These are phyloP conservation scores for Mortierella sp. DNA, from an alignment of 371 early-diverging fungal species.

Conservation along the genomic window DNA sequence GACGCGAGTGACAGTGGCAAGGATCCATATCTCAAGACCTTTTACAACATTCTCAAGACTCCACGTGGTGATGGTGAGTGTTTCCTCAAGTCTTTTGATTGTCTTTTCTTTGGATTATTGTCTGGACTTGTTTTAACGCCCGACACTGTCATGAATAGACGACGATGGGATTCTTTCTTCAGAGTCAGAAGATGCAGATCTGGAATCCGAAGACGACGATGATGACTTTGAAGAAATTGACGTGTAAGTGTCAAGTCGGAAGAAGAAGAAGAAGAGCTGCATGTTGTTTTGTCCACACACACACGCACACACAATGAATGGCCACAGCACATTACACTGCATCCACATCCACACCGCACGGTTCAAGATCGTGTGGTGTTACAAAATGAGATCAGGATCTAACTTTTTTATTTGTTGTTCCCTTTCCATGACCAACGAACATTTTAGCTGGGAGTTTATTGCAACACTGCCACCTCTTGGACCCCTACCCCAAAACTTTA, in stretches of 20 bases:
- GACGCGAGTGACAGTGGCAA: constrained; percentile 34
- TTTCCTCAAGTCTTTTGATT: background rate
- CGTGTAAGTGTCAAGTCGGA: constrained; percentile 22
- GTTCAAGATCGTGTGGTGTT: background rate
- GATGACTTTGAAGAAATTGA: constrained; percentile 55
- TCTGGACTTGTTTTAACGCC: too few relatives aligned
- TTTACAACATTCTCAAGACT: constrained; percentile 46
- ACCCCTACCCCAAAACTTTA: constrained; percentile 55
- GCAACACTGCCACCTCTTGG: constrained; percentile 67
- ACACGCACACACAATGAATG: too few relatives aligned
- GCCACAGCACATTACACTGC: too few relatives aligned
- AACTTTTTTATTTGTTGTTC: background rate
- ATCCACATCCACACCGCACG: too few relatives aligned
- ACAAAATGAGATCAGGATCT: background rate
- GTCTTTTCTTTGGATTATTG: too few relatives aligned
- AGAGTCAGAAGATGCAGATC: constrained; percentile 49
- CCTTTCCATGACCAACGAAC: background rate
- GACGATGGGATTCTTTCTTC: constrained; percentile 52
- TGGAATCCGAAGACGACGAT: constrained; percentile 61
- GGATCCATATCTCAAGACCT: constrained; percentile 33
- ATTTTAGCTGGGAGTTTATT: constrained; percentile 62
- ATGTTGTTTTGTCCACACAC: too few relatives aligned
- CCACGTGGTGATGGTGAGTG: constrained; percentile 46
- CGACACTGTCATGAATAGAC: constrained; percentile 11
- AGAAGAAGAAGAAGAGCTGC: background rate